These are phyloP conservation scores for Pythium plurisporium DNA, from an alignment of 352 stramenopile genomes.

Conservation along the genomic window DNA sequence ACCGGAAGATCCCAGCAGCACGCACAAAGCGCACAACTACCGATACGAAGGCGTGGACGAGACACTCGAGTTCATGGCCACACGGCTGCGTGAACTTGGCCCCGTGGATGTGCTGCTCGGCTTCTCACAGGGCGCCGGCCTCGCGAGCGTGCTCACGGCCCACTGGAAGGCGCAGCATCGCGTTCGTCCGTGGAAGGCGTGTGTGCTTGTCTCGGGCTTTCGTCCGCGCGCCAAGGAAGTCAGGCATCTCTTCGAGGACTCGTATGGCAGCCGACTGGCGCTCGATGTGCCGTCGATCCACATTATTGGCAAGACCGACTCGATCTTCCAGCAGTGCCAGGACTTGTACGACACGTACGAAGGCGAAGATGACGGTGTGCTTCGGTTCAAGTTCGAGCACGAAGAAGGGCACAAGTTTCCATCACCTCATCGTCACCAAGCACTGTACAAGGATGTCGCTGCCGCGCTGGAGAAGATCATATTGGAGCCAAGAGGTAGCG, in stretches of 20 bases:
- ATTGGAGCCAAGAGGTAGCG: not conserved
- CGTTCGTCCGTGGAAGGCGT: constrained; percentile 51
- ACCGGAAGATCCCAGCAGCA: constrained; percentile 5
- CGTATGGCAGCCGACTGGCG: constrained; percentile 22
- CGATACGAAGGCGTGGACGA: constrained; percentile 62
- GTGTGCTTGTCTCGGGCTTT: constrained; percentile 62
- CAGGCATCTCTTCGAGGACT: constrained; percentile 43
- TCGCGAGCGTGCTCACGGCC: constrained; percentile 59
- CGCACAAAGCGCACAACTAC: constrained; percentile 25
- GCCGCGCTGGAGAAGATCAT: constrained; percentile 34
- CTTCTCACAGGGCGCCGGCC: constrained; percentile 67
- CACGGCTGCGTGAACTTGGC: constrained; percentile 41
- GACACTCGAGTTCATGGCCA: constrained; percentile 51
- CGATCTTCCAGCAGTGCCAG: constrained; percentile 39
- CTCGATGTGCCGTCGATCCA: constrained; percentile 69
- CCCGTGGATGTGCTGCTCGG: constrained; percentile 63
- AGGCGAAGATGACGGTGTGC: constrained; percentile 20
- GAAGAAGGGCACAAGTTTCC: constrained; percentile 83
- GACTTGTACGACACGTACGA: constrained; percentile 47
- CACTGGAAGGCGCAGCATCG: constrained; percentile 38
- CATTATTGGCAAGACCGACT: constrained; percentile 49
- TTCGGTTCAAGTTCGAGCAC: constrained; percentile 47
- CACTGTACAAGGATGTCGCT: constrained; percentile 51
- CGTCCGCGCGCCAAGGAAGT: constrained; percentile 44
- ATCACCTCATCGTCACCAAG: constrained; percentile 32